phyloP scores from a whole-genome alignment of 768 basidiomycete genomes.

The Termitomyces sp. region DNA sequence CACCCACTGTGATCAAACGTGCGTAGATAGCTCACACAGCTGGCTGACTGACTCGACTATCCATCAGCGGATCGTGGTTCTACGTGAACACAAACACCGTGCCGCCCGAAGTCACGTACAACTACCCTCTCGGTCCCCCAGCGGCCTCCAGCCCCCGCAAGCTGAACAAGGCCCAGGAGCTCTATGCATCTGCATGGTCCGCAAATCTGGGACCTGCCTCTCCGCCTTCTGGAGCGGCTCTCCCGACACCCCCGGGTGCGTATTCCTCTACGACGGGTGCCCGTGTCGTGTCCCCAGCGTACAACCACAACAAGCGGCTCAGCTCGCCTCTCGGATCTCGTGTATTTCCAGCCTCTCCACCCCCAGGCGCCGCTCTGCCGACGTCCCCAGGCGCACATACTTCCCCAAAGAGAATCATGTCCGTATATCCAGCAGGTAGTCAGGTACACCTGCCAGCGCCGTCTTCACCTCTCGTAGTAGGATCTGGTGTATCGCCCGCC shows the following conservation, averaged over 20 bases:
- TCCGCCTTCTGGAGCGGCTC: not conserved
- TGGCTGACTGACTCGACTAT: not conserved
- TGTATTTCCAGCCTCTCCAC: no score
- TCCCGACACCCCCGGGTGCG: not conserved
- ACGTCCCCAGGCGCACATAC: not conserved
- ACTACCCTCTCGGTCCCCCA: conserved; percentile 22
- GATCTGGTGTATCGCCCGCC: not conserved
- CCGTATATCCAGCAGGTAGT: not conserved
- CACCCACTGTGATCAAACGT: conserved; percentile 10
- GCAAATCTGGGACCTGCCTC: not conserved
- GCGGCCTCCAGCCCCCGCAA: conserved; percentile 10
- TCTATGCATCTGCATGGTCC: conserved; percentile 27
- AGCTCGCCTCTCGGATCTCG: no score
- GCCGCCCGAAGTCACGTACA: conserved; percentile 29
- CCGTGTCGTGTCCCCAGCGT: not conserved
- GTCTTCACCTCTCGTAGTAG: no score
- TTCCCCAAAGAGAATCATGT: not conserved
- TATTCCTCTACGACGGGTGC: not conserved
- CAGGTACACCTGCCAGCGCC: not conserved
- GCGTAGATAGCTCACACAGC: no score
- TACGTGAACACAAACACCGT: conserved; percentile 26
- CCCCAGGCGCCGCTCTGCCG: not conserved
- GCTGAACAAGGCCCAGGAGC: conserved; percentile 32
- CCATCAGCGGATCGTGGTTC: conserved; percentile 20
- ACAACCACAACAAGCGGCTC: no score